Percentiles rank a stretch among this genome's conserved stretches.
Evolutionary conservation across 345 rosid species (phyloP).

Genomic region (Corchorus capsularis): DNA sequence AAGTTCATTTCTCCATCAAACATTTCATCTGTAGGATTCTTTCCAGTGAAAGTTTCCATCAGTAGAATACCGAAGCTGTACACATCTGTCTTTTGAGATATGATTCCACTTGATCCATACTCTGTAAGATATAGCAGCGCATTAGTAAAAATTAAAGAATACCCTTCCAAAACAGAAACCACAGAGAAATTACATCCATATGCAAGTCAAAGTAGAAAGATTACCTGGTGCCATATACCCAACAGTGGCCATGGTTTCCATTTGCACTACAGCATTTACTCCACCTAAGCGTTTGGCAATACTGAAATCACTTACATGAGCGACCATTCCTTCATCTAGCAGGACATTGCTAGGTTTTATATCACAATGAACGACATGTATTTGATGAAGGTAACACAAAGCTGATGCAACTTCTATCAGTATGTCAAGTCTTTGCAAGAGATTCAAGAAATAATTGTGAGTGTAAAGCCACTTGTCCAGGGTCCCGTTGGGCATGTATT

Average conservation of each 20-base stretch:
- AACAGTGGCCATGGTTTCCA: constrained; percentile 15
- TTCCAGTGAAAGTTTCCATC: constrained; percentile 14
- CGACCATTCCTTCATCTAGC: constrained; percentile 21
- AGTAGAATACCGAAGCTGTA: constrained; percentile 16
- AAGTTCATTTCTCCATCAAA: constrained; percentile 6
- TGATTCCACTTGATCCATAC: constrained; percentile 5
- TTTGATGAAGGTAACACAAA: constrained; percentile 14
- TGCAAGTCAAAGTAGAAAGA: not conserved
- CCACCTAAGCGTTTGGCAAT: constrained; percentile 11
- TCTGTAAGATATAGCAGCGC: not conserved
- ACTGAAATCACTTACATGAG: constrained; percentile 24
- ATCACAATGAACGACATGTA: constrained; percentile 6
- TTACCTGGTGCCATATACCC: constrained; percentile 29
- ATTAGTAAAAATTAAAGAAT: not conserved
- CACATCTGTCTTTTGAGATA: constrained; percentile 14
- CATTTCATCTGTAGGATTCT: constrained; percentile 6
- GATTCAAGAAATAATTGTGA: constrained; percentile 10
- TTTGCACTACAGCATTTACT: not conserved
- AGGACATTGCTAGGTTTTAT: constrained; percentile 24
- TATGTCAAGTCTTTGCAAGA: constrained; percentile 19
- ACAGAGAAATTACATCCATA: not conserved
- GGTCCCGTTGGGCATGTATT: constrained; percentile 28
- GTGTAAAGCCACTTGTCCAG: constrained; percentile 26
- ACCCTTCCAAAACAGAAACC: constrained; percentile 9
- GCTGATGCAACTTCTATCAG: constrained; percentile 26